Base-by-base conservation (phyloP, 441 rosid species). In the Gossypium aridum region DNA sequence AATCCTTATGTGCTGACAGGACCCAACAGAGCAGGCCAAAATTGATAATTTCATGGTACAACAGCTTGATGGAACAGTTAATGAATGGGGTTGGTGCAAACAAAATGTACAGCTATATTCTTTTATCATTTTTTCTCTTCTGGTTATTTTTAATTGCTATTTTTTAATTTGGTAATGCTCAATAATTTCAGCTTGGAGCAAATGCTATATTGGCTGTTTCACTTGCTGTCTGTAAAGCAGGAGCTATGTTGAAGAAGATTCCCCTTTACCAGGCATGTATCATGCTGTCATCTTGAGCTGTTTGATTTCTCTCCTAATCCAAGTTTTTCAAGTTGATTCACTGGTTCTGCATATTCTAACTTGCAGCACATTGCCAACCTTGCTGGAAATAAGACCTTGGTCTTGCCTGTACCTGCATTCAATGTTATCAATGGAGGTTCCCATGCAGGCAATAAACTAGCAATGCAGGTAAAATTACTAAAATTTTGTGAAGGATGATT, bases 371-470 rank as follows among this genome's bases (percentile, higher is more conserved):
- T 85, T 83, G 89, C 89, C 49, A 83, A 83, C 73, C 83, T 85
- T 80, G 84, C 87, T 49, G 85, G 89, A n/a, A 85, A 85, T 83
- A 80, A 70, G 65, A 80, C 25, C 43, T 62, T 85, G 77, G 84
- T 85, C 73, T 80, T 83, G 76, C 88, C 88, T 26, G 86, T 85
- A 56, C 86, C 87, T 73, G 84, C 84, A 28, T 81, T 84, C 75
- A 84, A 84, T 79, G 87, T 81, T 75, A 84, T 85, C 71, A 85
- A 85, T 70, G 88, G 88, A 43, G 87, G 89, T 70, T 83, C 87
- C n/a, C 89, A 85, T 73, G 87, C 89, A 6, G 89, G 82, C 70
- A 83, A 85, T 76, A 85, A 85, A 66, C 85, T 85, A 23, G 89
- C 89, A 28, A 85, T 85, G 87, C 85, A 83, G 85, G 86, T 83